phyloP scores from a whole-genome alignment of 2,329 filamentous ascomycete genomes.

The Uncinocarpus reesii region DNA sequence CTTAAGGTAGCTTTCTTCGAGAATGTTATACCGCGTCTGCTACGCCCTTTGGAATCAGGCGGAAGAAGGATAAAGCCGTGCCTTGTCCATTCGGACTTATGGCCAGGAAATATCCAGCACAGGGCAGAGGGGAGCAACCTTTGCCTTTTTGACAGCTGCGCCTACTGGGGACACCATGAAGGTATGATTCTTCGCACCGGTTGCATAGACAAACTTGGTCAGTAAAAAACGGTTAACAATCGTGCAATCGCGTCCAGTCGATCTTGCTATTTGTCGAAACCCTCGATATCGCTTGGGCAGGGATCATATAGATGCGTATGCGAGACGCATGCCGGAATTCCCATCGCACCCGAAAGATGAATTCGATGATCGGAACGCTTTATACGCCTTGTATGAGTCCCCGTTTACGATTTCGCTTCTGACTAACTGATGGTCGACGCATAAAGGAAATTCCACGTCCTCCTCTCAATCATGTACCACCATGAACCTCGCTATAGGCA shows the following conservation, averaged over 20 bases:
- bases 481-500: conserved; percentile 11
- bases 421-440: conserved; percentile 6
- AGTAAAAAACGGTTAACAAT: too few species aligned
- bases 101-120: conserved; percentile 23
- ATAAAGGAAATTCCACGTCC: conserved; percentile 15
- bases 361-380: conserved; percentile 22
- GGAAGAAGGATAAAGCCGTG: conserved; percentile 23
- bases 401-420: background rate
- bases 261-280: conserved; percentile 18
- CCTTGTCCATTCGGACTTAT: conserved; percentile 27
- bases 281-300: conserved; percentile 14
- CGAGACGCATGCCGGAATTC: conserved; percentile 13
- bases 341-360: conserved; percentile 21
- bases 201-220: background rate
- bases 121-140: background rate
- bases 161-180: conserved; percentile 20
- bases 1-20: conserved; percentile 16
- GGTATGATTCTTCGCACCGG: conserved; percentile 13
- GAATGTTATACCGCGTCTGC: conserved; percentile 28
- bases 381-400: conserved; percentile 22
- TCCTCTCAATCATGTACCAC: conserved; percentile 5
- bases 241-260: conserved; percentile 15
- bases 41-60: conserved; percentile 26
- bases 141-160: background rate
- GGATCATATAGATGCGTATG: conserved; percentile 19